Base-by-base conservation (phyloP, 2,329 filamentous ascomycete genomes). In the Hortaea werneckii region DNA sequence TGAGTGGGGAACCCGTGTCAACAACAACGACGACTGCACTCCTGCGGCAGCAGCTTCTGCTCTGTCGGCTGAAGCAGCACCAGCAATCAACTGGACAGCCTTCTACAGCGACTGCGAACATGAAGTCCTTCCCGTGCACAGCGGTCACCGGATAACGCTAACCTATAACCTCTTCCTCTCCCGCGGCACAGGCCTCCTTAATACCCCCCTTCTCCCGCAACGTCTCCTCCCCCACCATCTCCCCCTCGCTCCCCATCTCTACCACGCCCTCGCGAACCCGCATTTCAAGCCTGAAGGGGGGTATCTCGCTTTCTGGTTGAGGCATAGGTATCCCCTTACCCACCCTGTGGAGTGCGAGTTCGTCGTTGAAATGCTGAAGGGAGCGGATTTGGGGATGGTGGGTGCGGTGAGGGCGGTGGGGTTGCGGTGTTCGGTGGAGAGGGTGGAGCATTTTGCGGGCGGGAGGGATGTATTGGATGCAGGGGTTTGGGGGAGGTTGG, bases 91-190 rank as follows among this genome's bases (percentile, higher is more conserved):
- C 20, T 78, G 74, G 74, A 71, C 71, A 0, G 74, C 75, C 0
- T 78, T 78, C 60, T 74, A 74, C 53, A 65, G 67, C 44, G 72
- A 76, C 54, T 76, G 72, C 51, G 68, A 76, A 48, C 74, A 77
- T 44, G 72, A 77, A 50, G 68, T 77, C 1, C 53, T 69, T 0
- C 66, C 71, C 10, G 69, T 82, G 5, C 73, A 61, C 0, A 51
- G 60, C 1, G 77, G 77, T 0, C 67, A 80, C 46, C 71, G 75
- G 0, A 50, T 82, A 11, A 80, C 75, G 0, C 56, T 82, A 20
- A 81, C 77, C 0, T 81, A 82, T 61, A 80, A 80, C 47, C 62
- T 82, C 1, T 78, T 69, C 50, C 59, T 67, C 8, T 60, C 63
- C 1, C 56, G 62, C 20, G 61, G 65, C 4, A 55, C 61, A n/a